A percentile compares a stretch with the other conserved stretches of the same genome.
These are phyloP conservation scores for Litchi chinensis DNA, from an alignment of 345 rosid species.

Conservation along the genomic window DNA sequence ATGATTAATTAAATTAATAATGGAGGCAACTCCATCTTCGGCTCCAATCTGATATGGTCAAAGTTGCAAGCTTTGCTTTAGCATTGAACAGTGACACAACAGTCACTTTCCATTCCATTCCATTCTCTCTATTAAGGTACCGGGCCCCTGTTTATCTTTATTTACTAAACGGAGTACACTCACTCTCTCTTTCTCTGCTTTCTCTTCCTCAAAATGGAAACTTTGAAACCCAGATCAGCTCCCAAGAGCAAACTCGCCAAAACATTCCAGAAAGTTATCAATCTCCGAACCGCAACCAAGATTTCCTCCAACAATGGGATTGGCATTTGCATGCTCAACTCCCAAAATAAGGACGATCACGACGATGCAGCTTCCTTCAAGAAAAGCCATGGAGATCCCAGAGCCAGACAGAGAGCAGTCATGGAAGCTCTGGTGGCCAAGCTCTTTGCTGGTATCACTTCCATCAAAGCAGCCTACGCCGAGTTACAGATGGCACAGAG, in stretches of 20 bases:
- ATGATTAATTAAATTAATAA: not conserved
- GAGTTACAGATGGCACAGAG: constrained; percentile 93
- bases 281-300: constrained; percentile 46
- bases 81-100: not conserved
- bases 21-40: constrained; percentile 24
- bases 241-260: constrained; percentile 57
- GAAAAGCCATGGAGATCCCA: constrained; percentile 16
- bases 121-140: constrained; percentile 1
- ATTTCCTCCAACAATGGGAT: constrained; percentile 64
- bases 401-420: constrained; percentile 50
- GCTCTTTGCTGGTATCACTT: constrained; percentile 73
- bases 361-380: constrained; percentile 23
- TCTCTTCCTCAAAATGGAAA: constrained; percentile 39
- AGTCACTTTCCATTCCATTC: constrained; percentile 27
- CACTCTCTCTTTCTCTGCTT: not conserved
- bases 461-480: constrained; percentile 91
- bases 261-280: constrained; percentile 72
- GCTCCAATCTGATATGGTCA: constrained; percentile 44
- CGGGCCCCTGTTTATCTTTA: constrained; percentile 17
- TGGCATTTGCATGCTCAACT: constrained; percentile 66
- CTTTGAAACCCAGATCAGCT: constrained; percentile 55
- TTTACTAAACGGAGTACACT: not conserved
- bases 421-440: constrained; percentile 74
- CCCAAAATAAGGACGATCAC: constrained; percentile 49
- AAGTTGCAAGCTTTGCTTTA: constrained; percentile 37